A percentile compares a stretch with the other conserved stretches of the same genome.
These are phyloP conservation scores for Phaffia tasmanica DNA, from an alignment of 768 basidiomycete species.

Conservation along the genomic window DNA sequence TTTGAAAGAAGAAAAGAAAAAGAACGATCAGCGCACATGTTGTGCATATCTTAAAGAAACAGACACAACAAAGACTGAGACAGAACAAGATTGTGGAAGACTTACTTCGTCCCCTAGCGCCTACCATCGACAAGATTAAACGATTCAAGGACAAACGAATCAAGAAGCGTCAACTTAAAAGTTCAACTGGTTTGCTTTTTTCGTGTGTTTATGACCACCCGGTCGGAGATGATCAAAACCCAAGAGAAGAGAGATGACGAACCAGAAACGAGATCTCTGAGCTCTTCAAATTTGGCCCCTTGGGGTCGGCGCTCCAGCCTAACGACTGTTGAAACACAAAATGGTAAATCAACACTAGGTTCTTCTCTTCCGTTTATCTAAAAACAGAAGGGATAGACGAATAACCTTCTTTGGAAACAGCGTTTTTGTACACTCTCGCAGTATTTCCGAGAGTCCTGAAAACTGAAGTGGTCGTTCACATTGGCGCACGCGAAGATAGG, in stretches of 20 bases:
- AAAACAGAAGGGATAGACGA: neutral
- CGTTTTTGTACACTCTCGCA: conserved; percentile 30
- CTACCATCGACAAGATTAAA: neutral
- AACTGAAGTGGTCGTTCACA: conserved; percentile 34
- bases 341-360: too few relatives aligned
- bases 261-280: conserved; percentile 50
- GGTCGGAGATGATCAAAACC: neutral
- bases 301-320: conserved; percentile 64
- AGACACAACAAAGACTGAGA: neutral
- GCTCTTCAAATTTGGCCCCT: conserved; percentile 76
- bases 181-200: neutral
- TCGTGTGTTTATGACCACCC: neutral
- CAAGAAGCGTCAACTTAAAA: neutral
- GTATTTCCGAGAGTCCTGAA: conserved; percentile 57
- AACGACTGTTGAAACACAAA: conserved; percentile 47
- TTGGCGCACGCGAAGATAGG: conserved; percentile 33
- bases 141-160: neutral
- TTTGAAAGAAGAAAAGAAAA: neutral
- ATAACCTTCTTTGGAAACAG: conserved; percentile 39
- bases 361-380: conserved; percentile 5
- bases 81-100: too few relatives aligned
- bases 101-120: conserved; percentile 9
- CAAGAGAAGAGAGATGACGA: neutral
- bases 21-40: neutral
- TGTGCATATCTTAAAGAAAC: too few relatives aligned